A percentile compares a stretch with the other conserved stretches of the same genome.
These are phyloP conservation scores for Flaveria trinervia DNA, from an alignment of 129 eudicot genomes.

Conservation along the genomic window DNA sequence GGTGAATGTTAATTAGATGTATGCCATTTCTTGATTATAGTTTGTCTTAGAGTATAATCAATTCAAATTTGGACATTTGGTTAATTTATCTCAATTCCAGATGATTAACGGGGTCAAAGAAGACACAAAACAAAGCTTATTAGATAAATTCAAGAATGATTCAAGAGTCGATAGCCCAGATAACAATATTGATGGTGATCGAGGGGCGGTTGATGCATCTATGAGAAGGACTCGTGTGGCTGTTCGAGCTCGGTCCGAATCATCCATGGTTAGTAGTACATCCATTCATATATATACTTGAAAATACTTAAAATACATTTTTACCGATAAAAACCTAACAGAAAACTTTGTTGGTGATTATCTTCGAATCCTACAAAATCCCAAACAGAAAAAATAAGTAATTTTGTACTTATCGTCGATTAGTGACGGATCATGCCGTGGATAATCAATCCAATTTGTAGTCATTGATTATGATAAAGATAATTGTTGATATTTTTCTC, in stretches of 20 bases:
- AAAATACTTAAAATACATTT: no score
- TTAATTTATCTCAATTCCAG: slow-evolving; percentile 11
- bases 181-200: slow-evolving; percentile 24
- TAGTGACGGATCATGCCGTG: no score
- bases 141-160: slow-evolving; percentile 31
- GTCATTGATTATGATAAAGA: no score
- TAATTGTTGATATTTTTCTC: no score
- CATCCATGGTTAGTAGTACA: slow-evolving; percentile 40
- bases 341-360: no score
- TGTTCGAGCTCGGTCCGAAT: slow-evolving; percentile 53
- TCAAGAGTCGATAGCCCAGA: slow-evolving; percentile 21
- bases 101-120: slow-evolving; percentile 18
- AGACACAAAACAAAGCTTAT: slow-evolving; percentile 24
- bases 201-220: slow-evolving; percentile 26
- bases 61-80: background rate
- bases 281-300: background rate
- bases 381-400: no score
- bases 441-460: no score
- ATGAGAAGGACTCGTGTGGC: slow-evolving; percentile 56
- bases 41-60: background rate
- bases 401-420: no score
- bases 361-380: no score
- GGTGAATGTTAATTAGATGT: slow-evolving; percentile 3
- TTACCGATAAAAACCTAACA: no score
- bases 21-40: background rate